Conservation (phyloP, 345 rosid genomes). For the Citrus hindsii region DNA sequence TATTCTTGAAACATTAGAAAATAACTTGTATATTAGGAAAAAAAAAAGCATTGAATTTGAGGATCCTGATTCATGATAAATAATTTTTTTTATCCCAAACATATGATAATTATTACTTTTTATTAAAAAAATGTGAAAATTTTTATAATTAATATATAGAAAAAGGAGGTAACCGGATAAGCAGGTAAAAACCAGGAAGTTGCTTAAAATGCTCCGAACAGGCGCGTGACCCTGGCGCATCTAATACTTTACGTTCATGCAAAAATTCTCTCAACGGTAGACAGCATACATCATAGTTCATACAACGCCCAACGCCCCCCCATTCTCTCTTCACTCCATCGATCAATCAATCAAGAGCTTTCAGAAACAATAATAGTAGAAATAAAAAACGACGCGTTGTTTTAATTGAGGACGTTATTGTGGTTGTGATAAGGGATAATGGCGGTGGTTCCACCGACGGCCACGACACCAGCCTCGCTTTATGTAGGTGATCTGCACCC, state of each 20-base stretch:
- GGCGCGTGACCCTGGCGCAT: slow-evolving; percentile 14
- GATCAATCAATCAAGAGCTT: too few species aligned
- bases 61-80: too few species aligned
- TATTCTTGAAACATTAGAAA: too few species aligned
- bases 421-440: slow-evolving; percentile 11
- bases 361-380: background rate
- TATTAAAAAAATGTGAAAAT: background rate
- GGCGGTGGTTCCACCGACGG: slow-evolving; percentile 46
- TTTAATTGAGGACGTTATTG: background rate
- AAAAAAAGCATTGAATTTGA: too few species aligned
- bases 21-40: too few species aligned
- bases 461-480: slow-evolving; percentile 42
- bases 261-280: slow-evolving; percentile 22
- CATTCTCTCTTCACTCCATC: background rate
- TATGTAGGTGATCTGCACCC: slow-evolving; percentile 79
- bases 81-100: too few species aligned
- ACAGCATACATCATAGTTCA: background rate
- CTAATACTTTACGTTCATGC: slow-evolving; percentile 39
- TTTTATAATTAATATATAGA: too few species aligned
- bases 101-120: too few species aligned
- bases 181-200: background rate
- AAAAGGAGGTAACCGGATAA: background rate
- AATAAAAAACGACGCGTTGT: background rate
- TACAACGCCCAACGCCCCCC: background rate
- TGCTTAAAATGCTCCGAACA: background rate